phyloP scores from a whole-genome alignment of 805 yeast species.

The Brettanomyces bruxellensis region DNA sequence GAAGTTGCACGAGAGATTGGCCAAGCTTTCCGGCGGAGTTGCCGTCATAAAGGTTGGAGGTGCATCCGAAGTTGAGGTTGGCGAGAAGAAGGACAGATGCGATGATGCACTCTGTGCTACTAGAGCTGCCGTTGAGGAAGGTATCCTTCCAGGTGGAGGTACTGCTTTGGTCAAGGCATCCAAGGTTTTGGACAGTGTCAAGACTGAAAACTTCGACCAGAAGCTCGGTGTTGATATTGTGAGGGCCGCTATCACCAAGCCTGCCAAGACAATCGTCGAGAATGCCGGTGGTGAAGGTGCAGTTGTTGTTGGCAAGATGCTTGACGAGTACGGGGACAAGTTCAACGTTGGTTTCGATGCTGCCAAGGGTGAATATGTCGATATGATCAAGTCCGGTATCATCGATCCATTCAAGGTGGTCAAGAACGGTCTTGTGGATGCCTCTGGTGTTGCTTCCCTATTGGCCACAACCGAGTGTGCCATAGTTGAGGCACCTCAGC shows the following conservation, averaged over 20 bases:
- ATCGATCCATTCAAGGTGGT: conserved; percentile 98
- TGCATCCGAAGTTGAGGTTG: conserved; percentile 92
- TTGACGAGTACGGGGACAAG: conserved; percentile 49
- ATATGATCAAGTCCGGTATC: conserved; percentile 95
- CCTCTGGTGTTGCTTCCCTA: conserved; percentile 94
- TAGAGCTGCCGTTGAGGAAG: conserved; percentile 98
- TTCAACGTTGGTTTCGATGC: conserved; percentile 91
- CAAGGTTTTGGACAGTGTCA: conserved; percentile 56
- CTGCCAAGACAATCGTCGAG: conserved; percentile 91
- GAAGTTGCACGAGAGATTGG: conserved; percentile 94
- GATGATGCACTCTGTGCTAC: conserved; percentile 98
- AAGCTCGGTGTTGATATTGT: conserved; percentile 92
- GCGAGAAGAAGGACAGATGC: conserved; percentile 98
- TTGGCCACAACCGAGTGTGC: conserved; percentile 98
- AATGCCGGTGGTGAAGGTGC: conserved; percentile 98
- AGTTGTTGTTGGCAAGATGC: conserved; percentile 87
- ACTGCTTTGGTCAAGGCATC: conserved; percentile 94
- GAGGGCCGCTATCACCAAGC: conserved; percentile 85
- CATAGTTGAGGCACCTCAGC: conserved; percentile 90
- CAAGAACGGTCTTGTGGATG: conserved; percentile 90
- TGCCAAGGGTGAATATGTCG: conserved; percentile 85
- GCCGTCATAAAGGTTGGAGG: conserved; percentile 98
- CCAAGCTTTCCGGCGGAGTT: conserved; percentile 96
- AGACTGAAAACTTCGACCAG: conserved; percentile 88
- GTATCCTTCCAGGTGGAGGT: conserved; percentile 99